These are phyloP conservation scores for Pleurotus djamor DNA, from an alignment of 768 basidiomycete genomes.

Conservation along the genomic window DNA sequence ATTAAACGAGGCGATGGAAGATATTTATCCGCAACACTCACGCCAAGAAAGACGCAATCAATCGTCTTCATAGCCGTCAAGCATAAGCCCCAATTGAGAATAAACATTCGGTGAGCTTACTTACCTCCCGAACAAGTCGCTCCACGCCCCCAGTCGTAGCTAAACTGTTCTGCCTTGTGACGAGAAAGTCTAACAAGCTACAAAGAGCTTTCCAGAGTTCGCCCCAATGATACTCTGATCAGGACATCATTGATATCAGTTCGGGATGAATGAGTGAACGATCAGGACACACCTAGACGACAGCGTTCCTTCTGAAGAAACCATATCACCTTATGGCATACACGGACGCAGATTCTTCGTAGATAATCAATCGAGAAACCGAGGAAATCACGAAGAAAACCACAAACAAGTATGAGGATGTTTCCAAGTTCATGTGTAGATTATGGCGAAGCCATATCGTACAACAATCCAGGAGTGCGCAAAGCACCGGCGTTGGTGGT, in stretches of 20 bases:
- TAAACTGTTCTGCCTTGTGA: constrained; percentile 52
- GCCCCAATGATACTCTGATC: constrained; percentile 62
- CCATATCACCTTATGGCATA: constrained; percentile 55
- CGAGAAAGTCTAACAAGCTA: constrained; percentile 52
- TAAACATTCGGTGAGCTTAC: constrained; percentile 7
- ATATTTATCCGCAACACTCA: constrained; percentile 51
- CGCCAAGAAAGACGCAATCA: constrained; percentile 46
- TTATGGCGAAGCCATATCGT: constrained; percentile 72
- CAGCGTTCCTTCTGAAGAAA: constrained; percentile 49
- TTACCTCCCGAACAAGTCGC: constrained; percentile 52
- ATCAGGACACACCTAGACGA: constrained; percentile 46
- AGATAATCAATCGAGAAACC: constrained; percentile 23
- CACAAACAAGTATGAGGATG: constrained; percentile 53
- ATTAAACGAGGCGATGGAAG: constrained; percentile 51
- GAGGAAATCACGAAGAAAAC: background rate
- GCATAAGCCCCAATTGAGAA: background rate
- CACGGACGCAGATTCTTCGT: constrained; percentile 29
- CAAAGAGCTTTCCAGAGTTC: constrained; percentile 62
- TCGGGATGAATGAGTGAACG: background rate
- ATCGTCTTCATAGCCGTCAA: constrained; percentile 35
- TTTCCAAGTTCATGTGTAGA: constrained; percentile 59
- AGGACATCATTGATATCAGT: constrained; percentile 1
- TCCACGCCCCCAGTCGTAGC: constrained; percentile 51
- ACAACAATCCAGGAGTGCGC: constrained; percentile 66
- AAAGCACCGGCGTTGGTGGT: constrained; percentile 43